Evolutionary conservation across 768 basidiomycete genomes (phyloP).

Genomic region (Boletus coccyginus): DNA sequence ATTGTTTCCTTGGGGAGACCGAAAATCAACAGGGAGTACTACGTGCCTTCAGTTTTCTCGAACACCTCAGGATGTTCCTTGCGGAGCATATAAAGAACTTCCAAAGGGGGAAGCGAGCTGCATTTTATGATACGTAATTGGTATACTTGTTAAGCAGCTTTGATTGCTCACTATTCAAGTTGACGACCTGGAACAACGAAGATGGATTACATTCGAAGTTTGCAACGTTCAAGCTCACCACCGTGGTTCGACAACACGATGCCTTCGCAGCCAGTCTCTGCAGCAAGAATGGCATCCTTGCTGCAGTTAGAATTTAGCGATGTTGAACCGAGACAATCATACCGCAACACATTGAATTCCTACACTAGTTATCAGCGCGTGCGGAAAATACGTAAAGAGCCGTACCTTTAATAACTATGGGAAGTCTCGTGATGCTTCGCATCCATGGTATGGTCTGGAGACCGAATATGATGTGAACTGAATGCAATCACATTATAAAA

Average conservation of each 20-base stretch:
- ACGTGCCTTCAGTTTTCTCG: slow-evolving; percentile 61
- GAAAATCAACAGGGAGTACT: background rate
- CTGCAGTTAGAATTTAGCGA: slow-evolving; percentile 10
- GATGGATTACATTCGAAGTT: background rate
- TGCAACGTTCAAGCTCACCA: slow-evolving; percentile 39
- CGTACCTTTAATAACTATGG: slow-evolving; percentile 72
- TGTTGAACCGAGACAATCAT: background rate
- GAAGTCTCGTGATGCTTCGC: slow-evolving; percentile 62
- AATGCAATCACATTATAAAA: background rate
- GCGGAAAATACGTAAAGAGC: background rate
- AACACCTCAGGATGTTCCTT: slow-evolving; percentile 75
- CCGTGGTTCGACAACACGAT: slow-evolving; percentile 93
- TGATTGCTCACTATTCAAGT: slow-evolving; percentile 63
- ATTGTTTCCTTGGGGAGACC: slow-evolving; percentile 3
- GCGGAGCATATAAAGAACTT: slow-evolving; percentile 73
- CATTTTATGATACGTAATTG: slow-evolving; percentile 11
- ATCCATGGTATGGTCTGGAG: slow-evolving; percentile 74
- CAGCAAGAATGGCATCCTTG: slow-evolving; percentile 84
- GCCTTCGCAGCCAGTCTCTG: slow-evolving; percentile 80
- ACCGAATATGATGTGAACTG: background rate
- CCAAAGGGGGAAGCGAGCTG: slow-evolving; percentile 74
- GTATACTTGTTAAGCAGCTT: background rate
- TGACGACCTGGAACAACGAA: slow-evolving; percentile 52
- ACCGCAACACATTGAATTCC: slow-evolving; percentile 77
- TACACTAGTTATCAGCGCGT: slow-evolving; percentile 25